Evolutionary conservation across 495 filamentous ascomycete species (phyloP).

Genomic region (Talaromyces nanjingensis): DNA sequence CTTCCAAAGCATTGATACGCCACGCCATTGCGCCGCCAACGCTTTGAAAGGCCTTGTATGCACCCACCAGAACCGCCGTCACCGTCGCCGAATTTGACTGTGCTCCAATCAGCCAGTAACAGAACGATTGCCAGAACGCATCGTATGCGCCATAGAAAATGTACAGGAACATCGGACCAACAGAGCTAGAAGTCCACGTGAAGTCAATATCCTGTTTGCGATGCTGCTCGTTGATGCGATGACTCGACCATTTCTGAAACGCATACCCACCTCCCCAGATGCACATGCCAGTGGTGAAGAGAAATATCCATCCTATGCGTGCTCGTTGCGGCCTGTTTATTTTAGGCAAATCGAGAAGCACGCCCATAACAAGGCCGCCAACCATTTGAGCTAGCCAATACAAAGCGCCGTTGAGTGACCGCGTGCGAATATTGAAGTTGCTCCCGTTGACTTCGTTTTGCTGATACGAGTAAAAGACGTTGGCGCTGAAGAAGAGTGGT

Average conservation of each 20-base stretch:
- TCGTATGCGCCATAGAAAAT: constrained; percentile 49
- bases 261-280: constrained; percentile 51
- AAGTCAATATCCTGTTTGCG: constrained; percentile 34
- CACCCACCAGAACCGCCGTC: constrained; percentile 83
- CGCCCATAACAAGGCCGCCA: constrained; percentile 41
- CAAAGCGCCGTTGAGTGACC: constrained; percentile 43
- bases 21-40: constrained; percentile 76
- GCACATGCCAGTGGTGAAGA: constrained; percentile 39
- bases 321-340: constrained; percentile 35
- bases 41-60: constrained; percentile 90
- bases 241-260: constrained; percentile 38
- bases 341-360: constrained; percentile 35
- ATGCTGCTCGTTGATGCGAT: constrained; percentile 18
- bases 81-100: constrained; percentile 79
- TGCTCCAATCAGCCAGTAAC: constrained; percentile 88
- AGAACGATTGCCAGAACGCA: constrained; percentile 58
- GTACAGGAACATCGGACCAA: constrained; percentile 48
- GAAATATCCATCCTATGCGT: constrained; percentile 32
- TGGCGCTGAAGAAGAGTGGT: constrained; percentile 55
- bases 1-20: constrained; percentile 59
- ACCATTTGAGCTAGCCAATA: constrained; percentile 51
- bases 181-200: constrained; percentile 23
- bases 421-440: constrained; percentile 42
- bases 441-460: constrained; percentile 48
- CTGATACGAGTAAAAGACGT: constrained; percentile 74